These are phyloP conservation scores for Colletotrichum orchidophilum DNA, from an alignment of 2,329 filamentous ascomycete genomes.

Conservation along the genomic window DNA sequence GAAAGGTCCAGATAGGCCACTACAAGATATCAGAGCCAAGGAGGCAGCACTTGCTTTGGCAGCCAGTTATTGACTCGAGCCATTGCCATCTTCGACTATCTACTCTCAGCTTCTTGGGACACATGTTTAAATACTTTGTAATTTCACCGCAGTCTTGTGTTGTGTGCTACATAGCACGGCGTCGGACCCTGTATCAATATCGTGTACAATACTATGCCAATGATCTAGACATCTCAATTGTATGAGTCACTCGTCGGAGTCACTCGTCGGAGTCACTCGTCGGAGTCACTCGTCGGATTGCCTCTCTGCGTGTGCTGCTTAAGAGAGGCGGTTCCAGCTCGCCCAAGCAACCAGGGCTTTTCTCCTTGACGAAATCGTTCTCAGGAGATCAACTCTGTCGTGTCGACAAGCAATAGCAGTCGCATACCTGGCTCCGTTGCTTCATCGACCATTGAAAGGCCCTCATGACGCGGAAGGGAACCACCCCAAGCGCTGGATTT, in stretches of 20 bases:
- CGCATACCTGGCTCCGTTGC: neutral
- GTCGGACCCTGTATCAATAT: constrained; percentile 23
- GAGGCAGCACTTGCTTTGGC: neutral
- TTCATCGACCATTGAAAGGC: neutral
- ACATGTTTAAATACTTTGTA: neutral
- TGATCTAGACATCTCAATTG: constrained; percentile 2
- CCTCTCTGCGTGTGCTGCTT: neutral
- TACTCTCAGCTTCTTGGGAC: neutral
- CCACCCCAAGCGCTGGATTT: neutral
- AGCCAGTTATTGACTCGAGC: neutral
- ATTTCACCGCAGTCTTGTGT: neutral
- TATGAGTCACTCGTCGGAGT: neutral
- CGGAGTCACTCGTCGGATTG: neutral
- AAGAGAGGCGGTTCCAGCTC: neutral
- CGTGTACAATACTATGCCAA: constrained; percentile 11
- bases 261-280: too few relatives aligned
- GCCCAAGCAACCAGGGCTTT: neutral
- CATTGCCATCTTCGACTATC: neutral
- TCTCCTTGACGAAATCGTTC: neutral
- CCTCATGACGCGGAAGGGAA: too few relatives aligned
- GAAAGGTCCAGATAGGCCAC: neutral
- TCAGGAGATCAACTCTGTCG: neutral
- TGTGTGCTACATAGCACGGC: neutral
- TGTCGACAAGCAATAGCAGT: neutral
- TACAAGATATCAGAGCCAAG: neutral